Conservation (phyloP, 192 early-diverging fungal species). For the Mortierella antarctica region DNA sequence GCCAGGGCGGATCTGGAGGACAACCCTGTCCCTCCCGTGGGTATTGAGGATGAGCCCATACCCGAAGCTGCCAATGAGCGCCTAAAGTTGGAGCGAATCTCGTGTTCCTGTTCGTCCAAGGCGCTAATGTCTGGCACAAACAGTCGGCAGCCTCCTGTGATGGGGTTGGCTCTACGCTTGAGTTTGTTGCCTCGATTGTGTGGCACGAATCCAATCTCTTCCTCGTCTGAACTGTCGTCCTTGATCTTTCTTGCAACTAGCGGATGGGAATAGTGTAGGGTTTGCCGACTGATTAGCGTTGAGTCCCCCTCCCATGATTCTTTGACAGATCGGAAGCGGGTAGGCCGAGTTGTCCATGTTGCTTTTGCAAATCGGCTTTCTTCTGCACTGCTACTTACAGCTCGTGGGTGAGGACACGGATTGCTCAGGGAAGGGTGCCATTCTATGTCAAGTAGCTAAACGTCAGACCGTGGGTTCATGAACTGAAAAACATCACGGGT, state of each 20-base stretch:
- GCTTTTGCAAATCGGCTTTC: too few species aligned
- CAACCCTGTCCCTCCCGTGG: background rate
- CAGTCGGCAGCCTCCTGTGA: constrained; percentile 60
- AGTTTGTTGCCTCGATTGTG: constrained; percentile 81
- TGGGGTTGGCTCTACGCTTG: constrained; percentile 60
- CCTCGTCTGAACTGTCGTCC: constrained; percentile 37
- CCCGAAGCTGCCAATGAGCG: constrained; percentile 28
- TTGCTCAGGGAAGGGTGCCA: background rate
- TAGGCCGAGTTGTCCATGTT: too few species aligned
- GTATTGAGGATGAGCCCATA: constrained; percentile 4
- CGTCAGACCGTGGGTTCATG: background rate
- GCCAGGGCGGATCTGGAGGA: background rate
- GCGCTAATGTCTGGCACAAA: constrained; percentile 51
- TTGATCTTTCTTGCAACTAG: constrained; percentile 34
- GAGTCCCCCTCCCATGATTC: too few species aligned
- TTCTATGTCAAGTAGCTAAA: background rate
- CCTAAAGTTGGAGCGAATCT: constrained; percentile 28
- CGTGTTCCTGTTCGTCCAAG: constrained; percentile 31
- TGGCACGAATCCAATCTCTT: constrained; percentile 64
- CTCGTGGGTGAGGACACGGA: background rate
- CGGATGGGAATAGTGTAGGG: background rate
- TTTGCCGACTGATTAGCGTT: background rate
- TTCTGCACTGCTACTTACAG: background rate
- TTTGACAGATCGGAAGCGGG: background rate
- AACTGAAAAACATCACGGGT: background rate